These are phyloP conservation scores for Wickerhamomyces canadensis DNA, from an alignment of 805 yeast genomes.

Conservation along the genomic window DNA sequence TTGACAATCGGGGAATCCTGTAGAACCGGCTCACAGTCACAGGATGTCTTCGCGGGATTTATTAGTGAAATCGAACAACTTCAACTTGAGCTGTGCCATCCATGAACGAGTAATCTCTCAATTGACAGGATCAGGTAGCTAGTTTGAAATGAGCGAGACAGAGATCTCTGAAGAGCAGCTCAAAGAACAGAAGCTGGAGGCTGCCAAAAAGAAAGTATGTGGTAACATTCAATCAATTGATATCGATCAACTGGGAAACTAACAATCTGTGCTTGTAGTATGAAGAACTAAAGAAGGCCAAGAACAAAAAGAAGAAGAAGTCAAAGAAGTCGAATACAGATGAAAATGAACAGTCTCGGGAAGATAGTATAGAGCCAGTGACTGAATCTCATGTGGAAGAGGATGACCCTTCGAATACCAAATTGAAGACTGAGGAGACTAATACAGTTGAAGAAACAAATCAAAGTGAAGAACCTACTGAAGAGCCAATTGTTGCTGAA, in stretches of 20 bases:
- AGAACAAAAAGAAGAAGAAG: slow-evolving; percentile 39
- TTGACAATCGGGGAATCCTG: too few relatives aligned
- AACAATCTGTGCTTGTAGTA: slow-evolving; percentile 25
- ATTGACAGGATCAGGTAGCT: too few relatives aligned
- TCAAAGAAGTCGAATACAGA: slow-evolving; percentile 14
- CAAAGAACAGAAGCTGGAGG: slow-evolving; percentile 61
- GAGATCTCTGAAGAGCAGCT: slow-evolving; percentile 30
- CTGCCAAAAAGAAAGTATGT: slow-evolving; percentile 61
- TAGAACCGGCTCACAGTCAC: too few relatives aligned
- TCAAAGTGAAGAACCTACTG: too few relatives aligned
- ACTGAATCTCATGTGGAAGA: slow-evolving; percentile 4
- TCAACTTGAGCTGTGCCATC: too few relatives aligned
- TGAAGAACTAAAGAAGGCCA: slow-evolving; percentile 63
- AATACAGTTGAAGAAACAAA: not conserved
- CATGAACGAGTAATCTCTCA: too few relatives aligned
- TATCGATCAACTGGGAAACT: not conserved
- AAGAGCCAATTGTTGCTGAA: too few relatives aligned
- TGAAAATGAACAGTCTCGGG: slow-evolving; percentile 9
- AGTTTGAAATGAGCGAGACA: slow-evolving; percentile 16
- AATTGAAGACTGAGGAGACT: slow-evolving; percentile 8
- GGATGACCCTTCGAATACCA: slow-evolving; percentile 3
- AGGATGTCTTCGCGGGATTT: too few relatives aligned
- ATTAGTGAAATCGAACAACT: too few relatives aligned
- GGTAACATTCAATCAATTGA: too few relatives aligned
- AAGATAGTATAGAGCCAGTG: slow-evolving; percentile 7